Conservation (phyloP, 108 stramenopile genomes). For the Cyclostephanos invisitatus region DNA sequence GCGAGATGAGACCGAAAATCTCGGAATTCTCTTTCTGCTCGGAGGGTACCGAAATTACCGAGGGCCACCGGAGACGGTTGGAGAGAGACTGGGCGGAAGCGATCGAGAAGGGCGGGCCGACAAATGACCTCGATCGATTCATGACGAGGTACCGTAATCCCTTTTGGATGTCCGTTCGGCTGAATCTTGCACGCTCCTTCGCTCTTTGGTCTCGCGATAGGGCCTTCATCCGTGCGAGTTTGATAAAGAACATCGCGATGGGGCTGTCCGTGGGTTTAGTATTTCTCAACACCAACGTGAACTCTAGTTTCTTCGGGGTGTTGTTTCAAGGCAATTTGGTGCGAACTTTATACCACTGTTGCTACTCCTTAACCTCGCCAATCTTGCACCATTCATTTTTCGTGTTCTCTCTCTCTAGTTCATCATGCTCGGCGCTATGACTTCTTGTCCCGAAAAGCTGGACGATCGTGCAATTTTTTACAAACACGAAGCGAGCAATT, state of each 20-base stretch:
- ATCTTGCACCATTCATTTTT: neutral
- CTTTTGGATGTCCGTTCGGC: constrained; percentile 23
- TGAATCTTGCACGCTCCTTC: constrained; percentile 40
- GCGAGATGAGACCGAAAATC: neutral
- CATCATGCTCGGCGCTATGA: constrained; percentile 30
- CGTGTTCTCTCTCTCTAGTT: neutral
- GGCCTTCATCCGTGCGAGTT: constrained; percentile 39
- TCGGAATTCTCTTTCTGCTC: no score
- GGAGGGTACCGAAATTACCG: neutral
- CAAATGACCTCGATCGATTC: constrained; percentile 10
- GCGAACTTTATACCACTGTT: constrained; percentile 20
- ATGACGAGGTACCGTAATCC: constrained; percentile 36
- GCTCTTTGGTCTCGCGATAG: constrained; percentile 44
- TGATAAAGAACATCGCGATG: constrained; percentile 65
- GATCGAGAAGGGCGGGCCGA: neutral
- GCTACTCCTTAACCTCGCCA: neutral
- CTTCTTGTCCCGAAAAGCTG: constrained; percentile 55
- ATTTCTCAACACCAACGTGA: constrained; percentile 54
- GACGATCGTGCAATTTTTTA: constrained; percentile 62
- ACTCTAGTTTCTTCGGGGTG: constrained; percentile 43
- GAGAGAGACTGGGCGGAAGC: constrained; percentile 8
- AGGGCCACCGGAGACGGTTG: constrained; percentile 11
- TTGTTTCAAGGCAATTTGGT: constrained; percentile 56
- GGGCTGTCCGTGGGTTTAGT: constrained; percentile 77
- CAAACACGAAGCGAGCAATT: constrained; percentile 64